Base-by-base conservation (phyloP, 352 stramenopile species). In the Pythium oligandrum region DNA sequence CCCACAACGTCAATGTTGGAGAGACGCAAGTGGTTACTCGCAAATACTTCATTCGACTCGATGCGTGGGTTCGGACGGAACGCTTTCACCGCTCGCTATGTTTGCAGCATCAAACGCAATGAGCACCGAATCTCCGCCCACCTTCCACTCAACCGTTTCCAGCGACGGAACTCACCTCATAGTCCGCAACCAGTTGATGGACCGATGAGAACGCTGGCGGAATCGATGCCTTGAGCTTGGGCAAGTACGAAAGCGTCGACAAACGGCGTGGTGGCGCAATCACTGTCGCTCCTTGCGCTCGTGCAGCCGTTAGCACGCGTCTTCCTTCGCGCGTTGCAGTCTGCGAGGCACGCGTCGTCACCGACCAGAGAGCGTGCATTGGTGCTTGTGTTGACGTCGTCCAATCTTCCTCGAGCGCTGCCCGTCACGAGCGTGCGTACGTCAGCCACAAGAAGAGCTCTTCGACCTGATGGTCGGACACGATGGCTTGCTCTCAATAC, bases 1-100 rank as follows among this genome's bases (percentile, higher is more conserved):
- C 79, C 79, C 3, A 88, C 77, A 7, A 90, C 76, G 48, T 90
- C 79, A 32, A 88, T 86, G 42, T 79, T 72, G 4, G 73, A 79
- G 17, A 84, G 64, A 42, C 70, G 55, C 49, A 90, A 48, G 48
- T 88, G 76, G 57, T 90, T 90, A 62, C 88, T 90, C 12, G 76
- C 73, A 37, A 90, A 90, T 10, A 90, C 74, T 33, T 86, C 77
- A 42, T 85, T 78, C 11, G 67, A 68, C 43, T 71, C 58, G n/a
- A 68, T 63, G 12, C 49, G 64, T 4, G 55, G 31, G 48, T 71
- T 76, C n/a, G 76, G 73, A 36, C 48, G 37, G 52, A 87, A 87
- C 9, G 59, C 62, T 33, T 63, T 43, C 48, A 75, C 68, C n/a
- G 69, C 60, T 31, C 64, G 60, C 76, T 86, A 40, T 26, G 17